A percentile compares a stretch with the other conserved stretches of the same genome.
These are phyloP conservation scores for Exutisphaerella laricina DNA, from an alignment of 2,329 filamentous ascomycete species.

Conservation along the genomic window DNA sequence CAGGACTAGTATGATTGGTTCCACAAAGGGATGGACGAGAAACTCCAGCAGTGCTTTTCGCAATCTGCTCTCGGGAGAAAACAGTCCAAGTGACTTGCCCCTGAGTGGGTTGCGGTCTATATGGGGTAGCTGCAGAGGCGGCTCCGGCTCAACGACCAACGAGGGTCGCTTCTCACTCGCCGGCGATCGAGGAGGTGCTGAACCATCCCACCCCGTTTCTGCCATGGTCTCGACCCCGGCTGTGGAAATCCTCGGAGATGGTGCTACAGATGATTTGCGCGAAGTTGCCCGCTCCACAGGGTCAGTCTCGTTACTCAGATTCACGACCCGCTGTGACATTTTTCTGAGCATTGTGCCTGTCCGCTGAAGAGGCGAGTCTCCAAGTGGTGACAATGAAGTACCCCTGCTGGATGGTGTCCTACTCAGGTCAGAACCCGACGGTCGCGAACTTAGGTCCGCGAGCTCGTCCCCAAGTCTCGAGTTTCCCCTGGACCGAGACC, in stretches of 20 bases:
- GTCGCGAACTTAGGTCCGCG: constrained; percentile 53
- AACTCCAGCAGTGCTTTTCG: constrained; percentile 73
- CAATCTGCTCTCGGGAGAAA: constrained; percentile 70
- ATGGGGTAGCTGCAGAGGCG: constrained; percentile 21
- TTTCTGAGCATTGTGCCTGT: constrained; percentile 52
- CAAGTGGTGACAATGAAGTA: constrained; percentile 43
- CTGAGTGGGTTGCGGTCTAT: constrained; percentile 66
- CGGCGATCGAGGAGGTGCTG: constrained; percentile 23
- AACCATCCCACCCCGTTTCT: constrained; percentile 19
- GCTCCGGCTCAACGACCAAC: constrained; percentile 26
- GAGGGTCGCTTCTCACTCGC: constrained; percentile 30
- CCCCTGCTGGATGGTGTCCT: constrained; percentile 45
- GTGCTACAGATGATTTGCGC: constrained; percentile 51
- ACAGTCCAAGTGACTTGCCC: constrained; percentile 79
- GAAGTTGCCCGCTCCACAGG: constrained; percentile 66
- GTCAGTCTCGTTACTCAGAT: constrained; percentile 89
- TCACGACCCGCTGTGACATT: constrained; percentile 97
- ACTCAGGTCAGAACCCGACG: constrained; percentile 44
- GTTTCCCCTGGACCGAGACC: constrained; percentile 33
- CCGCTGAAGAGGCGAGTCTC: constrained; percentile 44
- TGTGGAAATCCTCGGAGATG: constrained; percentile 8
- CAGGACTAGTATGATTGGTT: constrained; percentile 77
- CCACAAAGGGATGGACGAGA: constrained; percentile 77
- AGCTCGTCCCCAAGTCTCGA: constrained; percentile 57
- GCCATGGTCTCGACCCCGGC: neutral